A percentile compares a stretch with the other conserved stretches of the same genome.
Conservation (phyloP, 1,139 yeast species). For the Meyerozyma sp. region DNA sequence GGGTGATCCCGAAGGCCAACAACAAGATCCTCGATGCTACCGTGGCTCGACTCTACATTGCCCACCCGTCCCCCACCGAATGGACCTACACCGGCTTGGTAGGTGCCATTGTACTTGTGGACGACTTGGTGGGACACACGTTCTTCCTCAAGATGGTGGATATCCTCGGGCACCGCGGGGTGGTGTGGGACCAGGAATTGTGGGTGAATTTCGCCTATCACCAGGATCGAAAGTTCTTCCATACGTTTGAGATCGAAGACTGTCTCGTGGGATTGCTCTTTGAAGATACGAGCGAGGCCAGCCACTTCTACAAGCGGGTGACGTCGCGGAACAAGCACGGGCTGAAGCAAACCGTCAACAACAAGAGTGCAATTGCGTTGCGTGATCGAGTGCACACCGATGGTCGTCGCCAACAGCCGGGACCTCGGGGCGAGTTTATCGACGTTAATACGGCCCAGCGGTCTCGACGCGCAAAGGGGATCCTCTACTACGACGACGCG, state of each 20-base stretch:
- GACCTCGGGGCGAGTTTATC: constrained; percentile 67
- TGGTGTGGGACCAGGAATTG: constrained; percentile 94
- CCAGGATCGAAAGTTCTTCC: constrained; percentile 93
- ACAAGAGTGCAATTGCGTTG: constrained; percentile 82
- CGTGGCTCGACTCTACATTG: constrained; percentile 82
- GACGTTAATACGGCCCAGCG: constrained; percentile 51
- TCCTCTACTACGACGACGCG: constrained; percentile 66
- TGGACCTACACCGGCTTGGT: constrained; percentile 88
- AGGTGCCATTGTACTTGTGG: constrained; percentile 85
- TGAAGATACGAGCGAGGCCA: constrained; percentile 85
- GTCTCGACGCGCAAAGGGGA: constrained; percentile 52
- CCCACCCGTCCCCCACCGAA: constrained; percentile 73
- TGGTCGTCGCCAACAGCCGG: constrained; percentile 38
- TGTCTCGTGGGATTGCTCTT: constrained; percentile 85
- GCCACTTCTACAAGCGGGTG: constrained; percentile 76
- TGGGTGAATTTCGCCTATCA: constrained; percentile 83
- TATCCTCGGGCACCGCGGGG: constrained; percentile 75
- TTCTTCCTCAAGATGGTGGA: constrained; percentile 88
- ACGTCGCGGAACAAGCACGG: constrained; percentile 75
- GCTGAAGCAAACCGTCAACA: constrained; percentile 76
- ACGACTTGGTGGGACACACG: constrained; percentile 91
- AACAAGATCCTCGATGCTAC: constrained; percentile 89
- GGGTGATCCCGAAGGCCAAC: constrained; percentile 82
- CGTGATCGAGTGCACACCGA: constrained; percentile 39
- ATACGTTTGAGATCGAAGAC: constrained; percentile 88